Conservation (phyloP, 164 flowering plant species). For the Vitis rupestris region DNA sequence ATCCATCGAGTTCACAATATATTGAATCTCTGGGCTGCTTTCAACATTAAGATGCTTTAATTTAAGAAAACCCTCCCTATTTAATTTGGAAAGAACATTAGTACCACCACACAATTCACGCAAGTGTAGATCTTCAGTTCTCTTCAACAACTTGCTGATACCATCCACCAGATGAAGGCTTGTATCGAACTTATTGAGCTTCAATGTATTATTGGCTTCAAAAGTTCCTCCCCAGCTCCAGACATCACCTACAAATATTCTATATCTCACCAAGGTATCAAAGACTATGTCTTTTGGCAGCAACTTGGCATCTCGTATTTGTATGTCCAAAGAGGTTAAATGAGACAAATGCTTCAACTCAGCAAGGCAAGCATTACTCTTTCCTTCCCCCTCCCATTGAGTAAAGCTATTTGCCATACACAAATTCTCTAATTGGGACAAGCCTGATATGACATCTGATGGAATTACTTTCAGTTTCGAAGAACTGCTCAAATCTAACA, state of each 20-base stretch:
- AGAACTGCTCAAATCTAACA: constrained; percentile 13
- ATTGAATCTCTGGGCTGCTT: too few species aligned
- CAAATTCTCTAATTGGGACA: constrained; percentile 22
- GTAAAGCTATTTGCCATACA: constrained; percentile 9
- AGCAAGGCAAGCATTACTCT: constrained; percentile 13
- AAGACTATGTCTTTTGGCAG: neutral
- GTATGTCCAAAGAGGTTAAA: neutral
- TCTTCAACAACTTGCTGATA: too few species aligned
- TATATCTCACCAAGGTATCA: constrained; percentile 3
- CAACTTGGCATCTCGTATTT: neutral
- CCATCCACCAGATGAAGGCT: too few species aligned
- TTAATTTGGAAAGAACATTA: too few species aligned
- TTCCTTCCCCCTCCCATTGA: constrained; percentile 8
- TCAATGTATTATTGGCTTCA: neutral
- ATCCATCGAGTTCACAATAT: too few species aligned
- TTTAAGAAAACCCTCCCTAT: too few species aligned
- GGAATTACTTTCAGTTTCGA: constrained; percentile 12
- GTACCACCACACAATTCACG: too few species aligned
- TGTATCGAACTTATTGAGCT: too few species aligned
- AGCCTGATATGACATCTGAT: constrained; percentile 5
- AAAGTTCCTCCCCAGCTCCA: neutral
- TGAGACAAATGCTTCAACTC: constrained; percentile 8
- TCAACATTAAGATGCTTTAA: too few species aligned
- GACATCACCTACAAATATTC: constrained; percentile 8
- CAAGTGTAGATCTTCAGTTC: too few species aligned